Conservation (phyloP, 306 rosid genomes). For the Vigna trinervia region DNA sequence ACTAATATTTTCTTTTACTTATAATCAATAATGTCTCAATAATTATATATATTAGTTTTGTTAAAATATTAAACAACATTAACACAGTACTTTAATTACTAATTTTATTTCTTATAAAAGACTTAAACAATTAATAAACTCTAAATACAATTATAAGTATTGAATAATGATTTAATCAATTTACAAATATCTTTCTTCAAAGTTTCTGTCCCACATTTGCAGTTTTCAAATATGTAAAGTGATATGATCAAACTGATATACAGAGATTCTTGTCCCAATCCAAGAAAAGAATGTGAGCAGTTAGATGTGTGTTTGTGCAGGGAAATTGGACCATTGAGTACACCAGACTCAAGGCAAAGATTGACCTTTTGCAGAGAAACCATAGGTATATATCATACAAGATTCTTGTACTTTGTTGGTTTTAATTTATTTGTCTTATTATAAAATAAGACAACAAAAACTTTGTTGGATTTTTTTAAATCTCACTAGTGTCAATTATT, state of each 20-base stretch:
- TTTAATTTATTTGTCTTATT: neutral
- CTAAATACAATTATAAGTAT: neutral
- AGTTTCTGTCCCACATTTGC: neutral
- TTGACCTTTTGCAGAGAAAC: conserved; percentile 81
- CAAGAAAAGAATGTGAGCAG: neutral
- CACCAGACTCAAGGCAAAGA: conserved; percentile 70
- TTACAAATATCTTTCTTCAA: neutral
- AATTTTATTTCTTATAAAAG: neutral
- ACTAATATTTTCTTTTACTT: neutral
- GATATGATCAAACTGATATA: neutral
- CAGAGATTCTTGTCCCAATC: neutral
- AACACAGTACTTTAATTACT: neutral
- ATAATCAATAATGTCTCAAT: neutral
- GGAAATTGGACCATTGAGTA: conserved; percentile 86
- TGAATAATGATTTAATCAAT: neutral
- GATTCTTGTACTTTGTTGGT: neutral
- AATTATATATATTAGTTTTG: neutral
- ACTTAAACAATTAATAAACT: neutral
- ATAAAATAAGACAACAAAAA: neutral
- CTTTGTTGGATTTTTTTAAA: neutral
- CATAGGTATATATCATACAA: conserved; percentile 53
- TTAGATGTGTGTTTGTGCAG: conserved; percentile 43
- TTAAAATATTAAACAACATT: neutral
- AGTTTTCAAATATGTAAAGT: neutral
- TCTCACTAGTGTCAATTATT: neutral